phyloP scores from a whole-genome alignment of 768 basidiomycete genomes.

The Antrodiella citrinella region DNA sequence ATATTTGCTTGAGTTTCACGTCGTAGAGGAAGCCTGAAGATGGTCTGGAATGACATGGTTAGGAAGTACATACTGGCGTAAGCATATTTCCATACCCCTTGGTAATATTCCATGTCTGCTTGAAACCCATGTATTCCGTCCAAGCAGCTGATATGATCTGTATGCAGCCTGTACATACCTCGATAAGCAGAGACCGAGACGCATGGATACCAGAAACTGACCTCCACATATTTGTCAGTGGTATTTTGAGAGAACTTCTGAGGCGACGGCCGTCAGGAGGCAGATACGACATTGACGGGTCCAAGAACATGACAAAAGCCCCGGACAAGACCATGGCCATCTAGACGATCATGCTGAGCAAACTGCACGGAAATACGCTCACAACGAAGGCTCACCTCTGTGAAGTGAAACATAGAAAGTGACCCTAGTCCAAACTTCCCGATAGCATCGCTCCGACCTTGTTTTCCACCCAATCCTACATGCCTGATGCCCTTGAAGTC shows the following conservation, averaged over 20 bases:
- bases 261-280: constrained; percentile 15
- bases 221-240: constrained; percentile 29
- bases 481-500: constrained; percentile 41
- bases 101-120: neutral
- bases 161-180: constrained; percentile 22
- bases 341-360: constrained; percentile 20
- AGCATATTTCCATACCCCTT: neutral
- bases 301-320: constrained; percentile 28
- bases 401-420: constrained; percentile 44
- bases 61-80: no score
- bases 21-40: neutral
- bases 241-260: neutral
- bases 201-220: constrained; percentile 10
- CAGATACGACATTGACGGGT: constrained; percentile 37
- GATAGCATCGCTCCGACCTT: constrained; percentile 28
- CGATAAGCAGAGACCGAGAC: constrained; percentile 31
- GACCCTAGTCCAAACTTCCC: constrained; percentile 47
- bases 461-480: constrained; percentile 40
- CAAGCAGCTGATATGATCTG: constrained; percentile 23
- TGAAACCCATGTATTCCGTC: neutral
- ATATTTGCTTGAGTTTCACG: neutral
- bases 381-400: constrained; percentile 29
- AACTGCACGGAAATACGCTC: neutral
- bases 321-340: constrained; percentile 27
- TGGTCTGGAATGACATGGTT: no score